These are phyloP conservation scores for Emericellopsis atlantica DNA, from an alignment of 2,329 filamentous ascomycete species.

Conservation along the genomic window DNA sequence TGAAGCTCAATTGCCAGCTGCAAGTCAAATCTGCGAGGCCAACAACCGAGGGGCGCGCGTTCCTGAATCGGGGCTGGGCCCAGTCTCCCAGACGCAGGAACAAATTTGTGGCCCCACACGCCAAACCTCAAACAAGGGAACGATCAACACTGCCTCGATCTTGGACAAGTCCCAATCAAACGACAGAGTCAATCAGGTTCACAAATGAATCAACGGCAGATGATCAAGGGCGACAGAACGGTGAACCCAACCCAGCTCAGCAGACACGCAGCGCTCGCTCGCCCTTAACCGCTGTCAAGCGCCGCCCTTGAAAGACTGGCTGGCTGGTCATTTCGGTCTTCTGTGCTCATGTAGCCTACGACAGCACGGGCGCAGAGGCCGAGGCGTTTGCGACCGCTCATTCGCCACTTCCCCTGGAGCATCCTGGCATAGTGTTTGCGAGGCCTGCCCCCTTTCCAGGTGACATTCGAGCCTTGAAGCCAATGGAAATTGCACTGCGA, in stretches of 20 bases:
- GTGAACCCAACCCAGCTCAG: too few species aligned
- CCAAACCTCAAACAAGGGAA: not conserved
- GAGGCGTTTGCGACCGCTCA: not conserved
- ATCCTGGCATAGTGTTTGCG: not conserved
- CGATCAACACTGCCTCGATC: constrained; percentile 1
- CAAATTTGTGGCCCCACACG: not conserved
- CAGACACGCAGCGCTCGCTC: too few species aligned
- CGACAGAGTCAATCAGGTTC: too few species aligned
- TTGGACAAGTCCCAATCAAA: not conserved
- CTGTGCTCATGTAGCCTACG: not conserved
- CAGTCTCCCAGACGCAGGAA: constrained; percentile 1
- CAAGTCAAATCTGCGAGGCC: too few species aligned
- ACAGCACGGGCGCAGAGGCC: not conserved
- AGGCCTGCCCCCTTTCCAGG: constrained; percentile 2
- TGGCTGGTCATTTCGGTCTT: not conserved
- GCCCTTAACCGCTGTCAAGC: too few species aligned
- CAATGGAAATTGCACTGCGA: constrained; percentile 7
- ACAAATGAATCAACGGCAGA: too few species aligned
- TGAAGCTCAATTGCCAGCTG: too few species aligned
- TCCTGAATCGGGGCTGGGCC: not conserved
- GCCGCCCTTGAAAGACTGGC: too few species aligned
- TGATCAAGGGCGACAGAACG: too few species aligned
- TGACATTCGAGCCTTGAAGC: not conserved
- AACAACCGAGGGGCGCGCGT: not conserved
- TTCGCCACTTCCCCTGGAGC: not conserved